Evolutionary conservation across 1,139 yeast species (phyloP).

Genomic region (Sporopachydermia cereana): DNA sequence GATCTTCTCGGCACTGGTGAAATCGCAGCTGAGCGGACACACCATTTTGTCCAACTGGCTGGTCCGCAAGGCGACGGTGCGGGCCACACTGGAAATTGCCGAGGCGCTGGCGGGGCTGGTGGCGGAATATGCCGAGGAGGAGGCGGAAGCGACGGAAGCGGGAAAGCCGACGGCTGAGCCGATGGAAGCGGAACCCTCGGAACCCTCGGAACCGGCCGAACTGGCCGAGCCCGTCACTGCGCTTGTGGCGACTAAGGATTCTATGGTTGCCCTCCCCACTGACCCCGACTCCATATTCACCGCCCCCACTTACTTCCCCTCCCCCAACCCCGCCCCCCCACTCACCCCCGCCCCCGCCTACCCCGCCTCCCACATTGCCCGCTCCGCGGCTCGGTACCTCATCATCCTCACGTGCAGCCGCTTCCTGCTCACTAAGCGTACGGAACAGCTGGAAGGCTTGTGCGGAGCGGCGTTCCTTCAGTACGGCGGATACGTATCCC

Average conservation of each 20-base stretch:
- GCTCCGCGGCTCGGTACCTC: not conserved
- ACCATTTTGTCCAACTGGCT: not conserved
- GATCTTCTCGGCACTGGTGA: not conserved
- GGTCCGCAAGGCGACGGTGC: slow-evolving; percentile 2
- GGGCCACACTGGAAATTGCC: slow-evolving; percentile 5
- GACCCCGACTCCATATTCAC: no score
- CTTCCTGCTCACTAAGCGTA: slow-evolving; percentile 2
- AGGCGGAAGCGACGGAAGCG: not conserved
- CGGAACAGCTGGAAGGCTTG: slow-evolving; percentile 1
- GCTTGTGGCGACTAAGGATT: no score
- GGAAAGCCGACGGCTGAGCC: no score
- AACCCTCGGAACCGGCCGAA: no score
- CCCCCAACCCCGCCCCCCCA: no score
- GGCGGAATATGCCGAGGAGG: not conserved
- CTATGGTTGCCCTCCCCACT: no score
- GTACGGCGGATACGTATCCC: not conserved
- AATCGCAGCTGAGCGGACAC: slow-evolving; percentile 3
- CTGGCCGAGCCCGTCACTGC: no score
- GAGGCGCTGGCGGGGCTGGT: not conserved
- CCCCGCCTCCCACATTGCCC: not conserved
- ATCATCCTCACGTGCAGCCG: not conserved
- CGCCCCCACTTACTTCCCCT: no score
- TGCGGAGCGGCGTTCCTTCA: not conserved
- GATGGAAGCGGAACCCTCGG: no score
- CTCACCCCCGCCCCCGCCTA: no score